Percentiles rank a stretch among this genome's conserved stretches.
Evolutionary conservation across 148 eudicot species (phyloP).

Genomic region (Arctostaphylos glauca): DNA sequence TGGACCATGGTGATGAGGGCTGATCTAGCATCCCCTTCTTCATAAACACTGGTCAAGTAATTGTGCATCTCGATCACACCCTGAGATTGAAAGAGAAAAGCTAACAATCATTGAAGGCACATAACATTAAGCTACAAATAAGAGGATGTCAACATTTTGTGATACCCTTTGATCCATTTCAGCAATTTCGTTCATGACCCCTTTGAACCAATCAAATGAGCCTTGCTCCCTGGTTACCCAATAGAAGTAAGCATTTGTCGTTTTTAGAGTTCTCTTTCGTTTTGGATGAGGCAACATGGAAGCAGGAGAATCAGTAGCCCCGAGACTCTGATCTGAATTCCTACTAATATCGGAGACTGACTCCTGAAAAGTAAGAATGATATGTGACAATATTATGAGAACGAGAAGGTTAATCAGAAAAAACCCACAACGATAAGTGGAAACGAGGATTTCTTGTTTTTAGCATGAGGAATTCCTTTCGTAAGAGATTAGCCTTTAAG

Average conservation of each 20-base stretch:
- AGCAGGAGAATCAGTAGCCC: constrained; percentile 27
- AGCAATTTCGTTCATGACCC: constrained; percentile 94
- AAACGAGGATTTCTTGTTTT: background rate
- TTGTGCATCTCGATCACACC: constrained; percentile 99
- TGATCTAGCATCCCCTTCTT: constrained; percentile 98
- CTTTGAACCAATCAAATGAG: constrained; percentile 98
- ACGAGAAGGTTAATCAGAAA: background rate
- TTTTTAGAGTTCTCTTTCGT: constrained; percentile 62
- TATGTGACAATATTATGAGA: background rate
- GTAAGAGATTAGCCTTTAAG: background rate
- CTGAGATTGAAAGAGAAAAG: constrained; percentile 31
- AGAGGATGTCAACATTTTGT: background rate
- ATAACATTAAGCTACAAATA: background rate
- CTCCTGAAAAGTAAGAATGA: constrained; percentile 30
- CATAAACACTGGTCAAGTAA: constrained; percentile 91
- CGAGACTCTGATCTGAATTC: constrained; percentile 35
- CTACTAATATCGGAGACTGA: constrained; percentile 34
- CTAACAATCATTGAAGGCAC: background rate
- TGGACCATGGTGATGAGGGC: constrained; percentile 97
- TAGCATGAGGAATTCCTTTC: background rate
- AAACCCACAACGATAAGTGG: background rate
- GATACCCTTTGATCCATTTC: constrained; percentile 89
- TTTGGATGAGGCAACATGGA: constrained; percentile 34
- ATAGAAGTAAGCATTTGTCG: constrained; percentile 91
- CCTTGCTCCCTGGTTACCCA: constrained; percentile 98